A percentile compares a stretch with the other conserved stretches of the same genome.
Evolutionary conservation across 1,284 basidiomycete species (phyloP).

Genomic region (Microbotryum silenes-acaulis): DNA sequence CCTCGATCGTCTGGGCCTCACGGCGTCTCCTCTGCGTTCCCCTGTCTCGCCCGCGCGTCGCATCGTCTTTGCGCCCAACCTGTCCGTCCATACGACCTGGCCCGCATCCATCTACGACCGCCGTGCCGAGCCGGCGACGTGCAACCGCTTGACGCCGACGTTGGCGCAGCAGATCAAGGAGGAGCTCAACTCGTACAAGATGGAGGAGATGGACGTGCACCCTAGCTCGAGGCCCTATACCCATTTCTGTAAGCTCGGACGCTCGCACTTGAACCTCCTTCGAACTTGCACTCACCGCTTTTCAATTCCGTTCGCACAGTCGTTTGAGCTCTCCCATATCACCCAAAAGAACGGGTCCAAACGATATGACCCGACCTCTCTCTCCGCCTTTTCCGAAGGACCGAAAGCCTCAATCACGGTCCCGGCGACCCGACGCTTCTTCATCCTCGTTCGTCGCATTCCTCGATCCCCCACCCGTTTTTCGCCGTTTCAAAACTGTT

Average conservation of each 20-base stretch:
- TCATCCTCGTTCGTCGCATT: no score
- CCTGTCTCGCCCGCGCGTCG: constrained; percentile 27
- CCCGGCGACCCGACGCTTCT: no score
- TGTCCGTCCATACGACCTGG: constrained; percentile 94
- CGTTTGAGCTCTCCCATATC: no score
- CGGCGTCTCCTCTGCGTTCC: constrained; percentile 21
- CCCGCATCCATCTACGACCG: constrained; percentile 83
- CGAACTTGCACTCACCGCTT: no score
- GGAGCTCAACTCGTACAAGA: constrained; percentile 37
- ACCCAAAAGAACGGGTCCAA: no score
- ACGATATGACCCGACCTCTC: no score
- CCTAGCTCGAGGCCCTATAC: constrained; percentile 25
- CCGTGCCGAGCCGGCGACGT: constrained; percentile 89
- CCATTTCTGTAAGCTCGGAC: constrained; percentile 23
- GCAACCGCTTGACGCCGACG: constrained; percentile 88
- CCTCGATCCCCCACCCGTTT: no score
- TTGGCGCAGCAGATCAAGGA: constrained; percentile 54
- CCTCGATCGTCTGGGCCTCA: constrained; percentile 50
- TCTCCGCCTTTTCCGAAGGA: no score
- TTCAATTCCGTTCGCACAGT: no score
- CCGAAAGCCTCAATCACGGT: no score
- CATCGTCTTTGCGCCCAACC: constrained; percentile 78
- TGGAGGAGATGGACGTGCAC: constrained; percentile 37
- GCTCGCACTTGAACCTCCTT: no score
- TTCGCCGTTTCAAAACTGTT: no score